Conservation (phyloP, 1,139 yeast genomes). For the Kluyveromyces marxianus region DNA sequence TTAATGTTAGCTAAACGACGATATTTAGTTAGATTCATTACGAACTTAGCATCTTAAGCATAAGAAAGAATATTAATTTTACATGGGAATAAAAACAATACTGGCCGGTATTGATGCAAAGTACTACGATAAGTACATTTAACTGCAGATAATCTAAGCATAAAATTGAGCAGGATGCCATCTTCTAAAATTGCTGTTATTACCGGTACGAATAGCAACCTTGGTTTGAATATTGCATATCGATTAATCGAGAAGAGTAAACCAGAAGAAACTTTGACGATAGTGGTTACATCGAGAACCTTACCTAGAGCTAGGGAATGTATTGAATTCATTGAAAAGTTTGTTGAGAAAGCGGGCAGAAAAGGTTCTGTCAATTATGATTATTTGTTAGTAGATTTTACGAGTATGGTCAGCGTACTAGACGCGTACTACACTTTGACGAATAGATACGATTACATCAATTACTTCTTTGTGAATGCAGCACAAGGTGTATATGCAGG, state of each 20-base stretch:
- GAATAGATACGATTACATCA: slow-evolving; percentile 56
- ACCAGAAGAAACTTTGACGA: slow-evolving; percentile 49
- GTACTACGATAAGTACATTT: no score
- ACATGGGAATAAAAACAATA: no score
- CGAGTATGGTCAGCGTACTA: slow-evolving; percentile 81
- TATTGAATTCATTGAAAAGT: slow-evolving; percentile 52
- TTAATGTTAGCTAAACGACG: no score
- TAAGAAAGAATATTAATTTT: no score
- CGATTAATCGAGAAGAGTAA: slow-evolving; percentile 59
- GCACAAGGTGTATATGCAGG: slow-evolving; percentile 86
- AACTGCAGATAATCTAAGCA: no score
- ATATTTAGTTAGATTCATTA: no score
- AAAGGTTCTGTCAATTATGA: slow-evolving; percentile 69
- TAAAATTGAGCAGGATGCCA: not conserved
- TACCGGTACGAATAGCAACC: slow-evolving; percentile 66
- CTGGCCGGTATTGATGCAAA: no score
- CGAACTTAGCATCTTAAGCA: no score
- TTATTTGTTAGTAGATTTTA: slow-evolving; percentile 76
- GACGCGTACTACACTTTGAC: slow-evolving; percentile 65
- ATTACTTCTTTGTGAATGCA: slow-evolving; percentile 78
- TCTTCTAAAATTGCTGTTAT: slow-evolving; percentile 40
- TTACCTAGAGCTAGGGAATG: slow-evolving; percentile 75
- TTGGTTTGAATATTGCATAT: slow-evolving; percentile 80
- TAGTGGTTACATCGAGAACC: slow-evolving; percentile 84
- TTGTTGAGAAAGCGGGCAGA: slow-evolving; percentile 39